Evolutionary conservation across 257 asterid genomes (phyloP), one percentile per base, ranked within the genome.

Genomic region (Verbascum thapsus): DNA sequence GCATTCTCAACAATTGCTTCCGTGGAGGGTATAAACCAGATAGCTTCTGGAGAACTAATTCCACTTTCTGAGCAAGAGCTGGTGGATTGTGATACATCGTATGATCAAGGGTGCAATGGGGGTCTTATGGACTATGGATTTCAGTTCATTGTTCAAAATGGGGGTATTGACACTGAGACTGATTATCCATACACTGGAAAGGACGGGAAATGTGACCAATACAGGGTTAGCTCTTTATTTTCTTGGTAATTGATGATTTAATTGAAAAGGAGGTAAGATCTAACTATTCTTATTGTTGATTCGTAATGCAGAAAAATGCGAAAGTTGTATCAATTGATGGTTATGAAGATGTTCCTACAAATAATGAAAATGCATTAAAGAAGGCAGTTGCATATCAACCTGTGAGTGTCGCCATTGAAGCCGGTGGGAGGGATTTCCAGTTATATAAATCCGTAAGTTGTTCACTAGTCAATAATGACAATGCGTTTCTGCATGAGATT

Each of bases 111-210:
- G 10, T 84, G 91, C 76, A 71, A 81, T 61, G 91, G 91, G 5
- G 91, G 91, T 10, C 85, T 81, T 3, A 84, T 84, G 91, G 91
- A 81, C 75, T 81, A 84, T 6, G 91, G 85, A 0, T 84, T 81
- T 32, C 51, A 84, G 55, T 84, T 84, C 79, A 79, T 84, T 11
- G 79, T 81, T 1, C 70, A 74, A 2, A 84, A 84, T 61, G 91
- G 91, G 6, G 91, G 91, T 45, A 81, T 84, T 56, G 91, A 84
- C 61, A 20, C 75, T 3, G 91, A 81, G 7, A 64, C 69, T 43
- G 91, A 84, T 63, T 84, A 84, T 62, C 91, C 91, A 37, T 84
- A 84, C 75, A 65, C 16, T 1, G 85, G 59, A 59, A 60, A 38
- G 53, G 82, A 79, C 60, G 84, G 71, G 35, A 70, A 7, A 64